Conservation (phyloP, 1,284 basidiomycete species). For the Boletus holoroseus region DNA sequence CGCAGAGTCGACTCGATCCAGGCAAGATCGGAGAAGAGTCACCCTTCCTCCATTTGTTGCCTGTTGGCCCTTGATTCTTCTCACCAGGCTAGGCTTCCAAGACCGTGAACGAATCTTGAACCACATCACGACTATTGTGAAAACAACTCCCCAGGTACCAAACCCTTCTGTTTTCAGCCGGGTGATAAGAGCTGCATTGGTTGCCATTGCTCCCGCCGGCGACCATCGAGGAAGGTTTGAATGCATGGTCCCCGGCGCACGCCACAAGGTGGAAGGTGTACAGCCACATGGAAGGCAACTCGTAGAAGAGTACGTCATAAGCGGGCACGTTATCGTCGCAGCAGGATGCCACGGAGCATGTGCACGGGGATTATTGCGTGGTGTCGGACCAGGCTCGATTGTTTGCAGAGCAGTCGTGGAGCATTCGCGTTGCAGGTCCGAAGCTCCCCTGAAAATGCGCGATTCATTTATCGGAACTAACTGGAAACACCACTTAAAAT, state of each 20-base stretch:
- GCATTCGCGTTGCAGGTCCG: conserved; percentile 20
- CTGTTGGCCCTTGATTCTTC: background rate
- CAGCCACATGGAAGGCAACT: conserved; percentile 9
- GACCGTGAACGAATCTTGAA: conserved; percentile 1
- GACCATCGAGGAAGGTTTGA: conserved; percentile 16
- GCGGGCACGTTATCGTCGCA: background rate
- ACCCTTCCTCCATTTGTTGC: background rate
- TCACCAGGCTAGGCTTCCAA: conserved; percentile 3
- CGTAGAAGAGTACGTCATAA: conserved; percentile 12
- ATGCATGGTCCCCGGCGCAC: background rate
- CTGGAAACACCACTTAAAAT: conserved; percentile 5
- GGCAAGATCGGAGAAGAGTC: background rate
- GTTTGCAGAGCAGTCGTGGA: conserved; percentile 16
- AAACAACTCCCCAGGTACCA: background rate
- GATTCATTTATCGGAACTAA: conserved; percentile 13
- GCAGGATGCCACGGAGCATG: conserved; percentile 18
- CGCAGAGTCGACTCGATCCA: background rate
- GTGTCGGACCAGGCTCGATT: conserved; percentile 9
- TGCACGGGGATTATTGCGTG: conserved; percentile 10
- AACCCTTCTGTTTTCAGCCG: background rate
- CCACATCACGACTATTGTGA: background rate
- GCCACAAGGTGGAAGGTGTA: conserved; percentile 17
- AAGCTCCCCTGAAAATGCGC: conserved; percentile 6
- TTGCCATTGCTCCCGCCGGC: conserved; percentile 3
- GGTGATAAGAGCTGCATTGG: background rate